These are phyloP conservation scores for Metschnikowia bowlesiae DNA, from an alignment of 805 yeast species.

Conservation along the genomic window DNA sequence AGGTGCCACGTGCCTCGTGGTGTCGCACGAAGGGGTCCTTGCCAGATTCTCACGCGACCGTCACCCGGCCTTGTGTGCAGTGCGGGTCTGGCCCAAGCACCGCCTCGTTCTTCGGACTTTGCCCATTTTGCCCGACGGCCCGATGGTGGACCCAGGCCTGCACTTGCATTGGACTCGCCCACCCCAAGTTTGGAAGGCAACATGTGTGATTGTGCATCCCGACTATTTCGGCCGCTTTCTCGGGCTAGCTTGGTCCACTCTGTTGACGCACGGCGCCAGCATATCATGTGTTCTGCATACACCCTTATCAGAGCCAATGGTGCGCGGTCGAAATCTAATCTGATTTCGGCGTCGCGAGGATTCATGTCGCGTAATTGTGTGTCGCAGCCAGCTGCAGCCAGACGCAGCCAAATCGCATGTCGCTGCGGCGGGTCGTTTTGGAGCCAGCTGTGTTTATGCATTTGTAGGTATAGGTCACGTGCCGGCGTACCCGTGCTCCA, in stretches of 20 bases:
- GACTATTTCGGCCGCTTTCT: neutral
- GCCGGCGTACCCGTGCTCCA: neutral
- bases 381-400: neutral
- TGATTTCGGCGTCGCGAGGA: neutral
- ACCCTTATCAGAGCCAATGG: constrained; percentile 2
- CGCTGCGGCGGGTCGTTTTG: no score
- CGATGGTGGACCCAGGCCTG: neutral
- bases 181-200: no score
- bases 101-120: neutral
- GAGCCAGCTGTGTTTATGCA: neutral
- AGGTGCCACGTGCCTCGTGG: neutral
- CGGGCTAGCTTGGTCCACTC: neutral
- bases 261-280: neutral
- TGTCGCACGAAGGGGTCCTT: neutral
- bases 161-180: no score
- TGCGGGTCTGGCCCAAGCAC: neutral
- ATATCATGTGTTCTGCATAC: neutral
- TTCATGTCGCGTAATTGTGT: neutral
- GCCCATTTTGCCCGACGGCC: neutral
- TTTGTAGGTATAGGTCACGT: neutral
- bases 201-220: no score
- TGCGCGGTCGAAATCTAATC: neutral
- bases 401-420: neutral
- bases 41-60: constrained; percentile 2
- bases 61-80: constrained; percentile 1